Percentiles rank a stretch among this genome's conserved stretches.
These are phyloP conservation scores for Wakefieldia striispora DNA, from an alignment of 768 basidiomycete species.

Conservation along the genomic window DNA sequence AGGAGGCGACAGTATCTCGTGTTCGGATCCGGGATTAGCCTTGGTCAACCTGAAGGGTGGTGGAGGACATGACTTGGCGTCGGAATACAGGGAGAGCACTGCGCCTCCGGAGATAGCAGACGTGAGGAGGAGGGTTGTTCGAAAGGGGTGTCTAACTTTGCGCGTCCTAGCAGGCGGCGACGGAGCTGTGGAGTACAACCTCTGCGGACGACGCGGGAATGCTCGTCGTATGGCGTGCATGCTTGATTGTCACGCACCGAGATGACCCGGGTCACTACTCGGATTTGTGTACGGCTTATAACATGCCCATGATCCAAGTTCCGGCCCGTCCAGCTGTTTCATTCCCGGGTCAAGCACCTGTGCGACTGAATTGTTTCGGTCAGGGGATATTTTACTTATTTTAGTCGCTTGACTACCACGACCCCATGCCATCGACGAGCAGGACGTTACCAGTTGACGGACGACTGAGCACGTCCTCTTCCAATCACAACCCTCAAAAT, in stretches of 20 bases:
- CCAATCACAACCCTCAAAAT: too few species aligned
- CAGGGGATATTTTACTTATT: too few species aligned
- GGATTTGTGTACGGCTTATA: too few species aligned
- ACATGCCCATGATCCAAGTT: not conserved
- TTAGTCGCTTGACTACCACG: too few species aligned
- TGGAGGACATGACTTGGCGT: conserved; percentile 25
- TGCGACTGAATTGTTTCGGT: too few species aligned
- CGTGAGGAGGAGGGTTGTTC: conserved; percentile 15
- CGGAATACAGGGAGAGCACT: conserved; percentile 21
- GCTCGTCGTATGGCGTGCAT: conserved; percentile 15
- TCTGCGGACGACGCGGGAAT: too few species aligned
- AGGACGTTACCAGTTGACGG: too few species aligned
- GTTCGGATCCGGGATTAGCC: not conserved
- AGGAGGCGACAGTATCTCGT: conserved; percentile 15
- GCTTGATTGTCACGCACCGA: not conserved
- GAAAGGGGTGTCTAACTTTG: not conserved
- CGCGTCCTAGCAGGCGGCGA: not conserved
- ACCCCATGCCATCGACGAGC: too few species aligned
- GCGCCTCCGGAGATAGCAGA: conserved; percentile 19
- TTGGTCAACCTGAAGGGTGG: conserved; percentile 17
- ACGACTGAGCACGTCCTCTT: too few species aligned
- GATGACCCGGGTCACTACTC: too few species aligned
- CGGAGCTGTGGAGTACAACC: conserved; percentile 8
- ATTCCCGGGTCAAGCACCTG: too few species aligned
- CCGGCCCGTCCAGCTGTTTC: not conserved